Evolutionary conservation across 768 basidiomycete genomes (phyloP), one percentile per base, ranked within the genome.

Genomic region (Xerocomellus chrysenteron): DNA sequence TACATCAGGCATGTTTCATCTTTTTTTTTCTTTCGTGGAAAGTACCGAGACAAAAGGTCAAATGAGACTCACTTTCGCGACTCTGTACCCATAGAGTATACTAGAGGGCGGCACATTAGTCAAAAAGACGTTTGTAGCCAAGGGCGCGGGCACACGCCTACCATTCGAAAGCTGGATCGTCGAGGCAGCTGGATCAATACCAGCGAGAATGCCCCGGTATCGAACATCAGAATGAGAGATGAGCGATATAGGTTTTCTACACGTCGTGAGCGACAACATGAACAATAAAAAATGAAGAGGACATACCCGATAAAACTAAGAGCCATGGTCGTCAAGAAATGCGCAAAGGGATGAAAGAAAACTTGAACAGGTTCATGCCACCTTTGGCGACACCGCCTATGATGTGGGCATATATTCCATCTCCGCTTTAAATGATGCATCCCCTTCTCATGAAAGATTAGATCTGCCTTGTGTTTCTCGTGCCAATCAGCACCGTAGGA

Each of bases 151-250:
- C 13, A 40, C 53, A 64, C 42, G 55, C 57, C 42, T 58, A 91
- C 92, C 92, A 80, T 92, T 92, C 33, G 88, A 90, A 37, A 94
- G 81, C 69, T 90, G 88, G 61, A 94, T 94, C 4, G 92, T 94
- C 12, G 90, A 91, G 48, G 88, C 88, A 58, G 77, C 82, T 35
- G 92, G 87, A 75, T 93, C 90, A 66, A 94, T 92, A 39, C 90
- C 90, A 47, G 89, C 89, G 46, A 94, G 79, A 59, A 90, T 92
- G 58, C 92, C 92, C 60, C 90, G 82, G 75, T 94, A 94, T 54
- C 92, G 87, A 58, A 94, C 89, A 82, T 92, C 92, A 49, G 90
- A 91, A 71, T 92, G 89, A 55, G 92, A 93, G 71, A 92, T 88
- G 68, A 94, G 86, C 55, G 92, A 92, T 56, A 94, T 94, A 11